Evolutionary conservation across 805 yeast species (phyloP).

Genomic region (Suhomyces pyralidae): DNA sequence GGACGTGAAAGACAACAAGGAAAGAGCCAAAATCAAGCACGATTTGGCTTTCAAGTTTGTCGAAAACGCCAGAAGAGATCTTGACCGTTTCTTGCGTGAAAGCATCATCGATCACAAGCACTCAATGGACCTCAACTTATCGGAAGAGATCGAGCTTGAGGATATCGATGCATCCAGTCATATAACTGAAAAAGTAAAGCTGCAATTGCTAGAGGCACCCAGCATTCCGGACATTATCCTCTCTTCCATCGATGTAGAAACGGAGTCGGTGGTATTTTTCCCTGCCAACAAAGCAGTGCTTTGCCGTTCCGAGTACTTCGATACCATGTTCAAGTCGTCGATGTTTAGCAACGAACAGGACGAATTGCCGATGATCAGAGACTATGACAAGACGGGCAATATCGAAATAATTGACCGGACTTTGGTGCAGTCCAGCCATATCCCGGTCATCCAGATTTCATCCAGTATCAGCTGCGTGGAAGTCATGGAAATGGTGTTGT

Average conservation of each 20-base stretch:
- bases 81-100: slow-evolving; percentile 25
- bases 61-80: slow-evolving; percentile 33
- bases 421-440: slow-evolving; percentile 5
- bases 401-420: slow-evolving; percentile 17
- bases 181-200: slow-evolving; percentile 20
- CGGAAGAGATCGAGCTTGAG: slow-evolving; percentile 29
- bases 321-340: slow-evolving; percentile 56
- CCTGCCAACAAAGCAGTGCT: slow-evolving; percentile 66
- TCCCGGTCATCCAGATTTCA: slow-evolving; percentile 31
- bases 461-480: slow-evolving; percentile 12
- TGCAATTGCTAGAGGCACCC: slow-evolving; percentile 18
- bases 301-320: slow-evolving; percentile 60
- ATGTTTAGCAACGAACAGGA: slow-evolving; percentile 17
- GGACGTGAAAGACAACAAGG: slow-evolving; percentile 18
- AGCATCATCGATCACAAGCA: not conserved
- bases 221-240: slow-evolving; percentile 49
- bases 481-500: slow-evolving; percentile 50
- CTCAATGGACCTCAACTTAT: slow-evolving; percentile 9
- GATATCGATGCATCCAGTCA: slow-evolving; percentile 21
- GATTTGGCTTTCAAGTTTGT: slow-evolving; percentile 29
- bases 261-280: slow-evolving; percentile 37
- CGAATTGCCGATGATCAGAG: slow-evolving; percentile 14
- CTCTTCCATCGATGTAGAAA: slow-evolving; percentile 26
- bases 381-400: slow-evolving; percentile 10
- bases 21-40: slow-evolving; percentile 28